phyloP scores from a whole-genome alignment of 2,329 filamentous ascomycete genomes.

The Neofusicoccum ribis region DNA sequence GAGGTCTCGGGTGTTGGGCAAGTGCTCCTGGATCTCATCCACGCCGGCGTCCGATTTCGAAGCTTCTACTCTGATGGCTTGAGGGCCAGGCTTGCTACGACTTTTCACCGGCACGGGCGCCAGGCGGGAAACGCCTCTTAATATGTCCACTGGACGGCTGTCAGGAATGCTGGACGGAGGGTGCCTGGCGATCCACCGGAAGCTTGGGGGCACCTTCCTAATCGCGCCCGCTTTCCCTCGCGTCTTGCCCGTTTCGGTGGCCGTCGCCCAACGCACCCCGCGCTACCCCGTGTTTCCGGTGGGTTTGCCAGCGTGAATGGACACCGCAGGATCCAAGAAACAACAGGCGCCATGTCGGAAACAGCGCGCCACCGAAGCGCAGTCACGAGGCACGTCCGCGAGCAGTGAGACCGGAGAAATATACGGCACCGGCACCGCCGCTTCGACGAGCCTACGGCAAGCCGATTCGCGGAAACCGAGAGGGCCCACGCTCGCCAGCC shows the following conservation, averaged over 20 bases:
- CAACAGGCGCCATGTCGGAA: neutral
- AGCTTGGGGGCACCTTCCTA: no score
- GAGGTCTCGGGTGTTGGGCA: no score
- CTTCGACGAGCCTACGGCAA: neutral
- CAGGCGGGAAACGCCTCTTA: no score
- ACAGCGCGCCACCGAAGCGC: neutral
- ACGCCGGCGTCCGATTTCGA: no score
- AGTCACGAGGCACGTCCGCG: neutral
- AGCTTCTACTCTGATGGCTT: no score
- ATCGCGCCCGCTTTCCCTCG: no score
- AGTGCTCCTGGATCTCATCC: no score
- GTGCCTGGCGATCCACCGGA: no score
- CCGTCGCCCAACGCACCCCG: neutral
- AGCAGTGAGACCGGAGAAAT: conserved; percentile 11
- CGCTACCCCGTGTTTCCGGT: conserved; percentile 3
- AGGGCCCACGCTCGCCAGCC: neutral
- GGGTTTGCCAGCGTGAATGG: neutral
- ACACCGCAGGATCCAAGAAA: neutral
- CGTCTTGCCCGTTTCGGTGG: neutral
- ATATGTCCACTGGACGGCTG: no score
- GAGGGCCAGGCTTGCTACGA: no score
- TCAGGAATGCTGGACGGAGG: no score
- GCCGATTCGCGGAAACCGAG: conserved; percentile 5
- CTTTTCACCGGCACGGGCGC: no score
- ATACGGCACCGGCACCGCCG: conserved; percentile 5